Base-by-base conservation (phyloP, 371 early-diverging fungal species). In the Apophysomyces elegans region DNA sequence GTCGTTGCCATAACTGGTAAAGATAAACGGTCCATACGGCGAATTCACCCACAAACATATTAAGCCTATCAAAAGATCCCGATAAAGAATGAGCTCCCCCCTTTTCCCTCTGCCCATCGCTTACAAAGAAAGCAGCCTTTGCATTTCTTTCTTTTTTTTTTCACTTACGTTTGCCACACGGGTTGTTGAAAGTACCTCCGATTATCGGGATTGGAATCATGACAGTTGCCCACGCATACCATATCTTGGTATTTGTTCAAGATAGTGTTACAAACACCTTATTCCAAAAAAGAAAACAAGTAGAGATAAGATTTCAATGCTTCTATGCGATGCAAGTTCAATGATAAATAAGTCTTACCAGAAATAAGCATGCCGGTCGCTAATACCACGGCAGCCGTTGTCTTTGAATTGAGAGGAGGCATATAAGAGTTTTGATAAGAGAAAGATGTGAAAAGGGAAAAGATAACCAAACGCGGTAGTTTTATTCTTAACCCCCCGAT, bases 1-100 rank as follows among this genome's bases (percentile, higher is more conserved):
- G 37, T 32, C 41, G 61, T 56, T 76, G 69, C 60, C 73, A 74
- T 8, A 62, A 39, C 64, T 79, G 80, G 62, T 78, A 79, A 6
- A 75, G 56, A 65, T 79, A 75, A 12, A 82, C 80, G 7, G 59
- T 41, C 83, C 79, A 77, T 1, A 82, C 83, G 4, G 75, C 78
- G 58, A 88, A 81, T 75, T 98, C 98, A 61, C 98, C 98, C 46
- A 94, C 77, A 79, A 97, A 98, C 98, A 98, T 98, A 69, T 90
- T 95, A 58, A 96, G 79, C 2, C 83, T 82, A 65, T 26, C 5
- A 4, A 44, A 1, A 26, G 32, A 26, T 26, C 32, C 37, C 41
- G 54, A 41, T 12, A 54, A 14, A 50, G 26, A 38, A 26, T 26
- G 32, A 26, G 32, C 32, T 26, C 32, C 32, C 32, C 2, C 32